phyloP scores from a whole-genome alignment of 495 filamentous ascomycete genomes.

The Ascobolus immersus region DNA sequence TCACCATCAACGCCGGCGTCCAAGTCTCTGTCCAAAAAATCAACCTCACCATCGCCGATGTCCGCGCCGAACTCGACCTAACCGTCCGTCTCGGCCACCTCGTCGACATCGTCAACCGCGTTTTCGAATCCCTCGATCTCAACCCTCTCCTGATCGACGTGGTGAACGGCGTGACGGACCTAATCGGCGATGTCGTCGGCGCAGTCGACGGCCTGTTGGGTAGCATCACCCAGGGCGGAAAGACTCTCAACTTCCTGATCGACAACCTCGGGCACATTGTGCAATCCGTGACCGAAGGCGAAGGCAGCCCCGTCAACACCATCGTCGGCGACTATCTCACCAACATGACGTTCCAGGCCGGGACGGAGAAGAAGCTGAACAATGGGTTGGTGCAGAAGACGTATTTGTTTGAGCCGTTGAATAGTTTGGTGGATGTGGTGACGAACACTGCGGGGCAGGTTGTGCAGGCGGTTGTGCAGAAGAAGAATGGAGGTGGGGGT shows the following conservation, averaged over 20 bases:
- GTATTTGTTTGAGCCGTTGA: slow-evolving; percentile 25
- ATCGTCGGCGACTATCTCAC: slow-evolving; percentile 29
- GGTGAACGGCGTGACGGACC: slow-evolving; percentile 24
- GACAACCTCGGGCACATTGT: slow-evolving; percentile 36
- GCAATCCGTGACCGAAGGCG: slow-evolving; percentile 23
- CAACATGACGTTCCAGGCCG: slow-evolving; percentile 34
- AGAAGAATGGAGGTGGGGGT: too few species aligned
- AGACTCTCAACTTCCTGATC: slow-evolving; percentile 26
- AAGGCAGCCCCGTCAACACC: slow-evolving; percentile 17
- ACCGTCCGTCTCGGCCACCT: slow-evolving; percentile 30
- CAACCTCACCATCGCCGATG: slow-evolving; percentile 33
- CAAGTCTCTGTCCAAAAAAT: slow-evolving; percentile 26
- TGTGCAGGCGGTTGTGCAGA: slow-evolving; percentile 27
- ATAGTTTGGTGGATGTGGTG: slow-evolving; percentile 31
- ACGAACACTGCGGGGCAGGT: slow-evolving; percentile 29
- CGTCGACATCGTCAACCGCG: slow-evolving; percentile 32
- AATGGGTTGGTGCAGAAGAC: slow-evolving; percentile 28
- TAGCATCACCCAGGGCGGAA: slow-evolving; percentile 26
- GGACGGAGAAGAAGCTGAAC: slow-evolving; percentile 19
- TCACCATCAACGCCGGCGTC: slow-evolving; percentile 30
- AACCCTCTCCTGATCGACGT: slow-evolving; percentile 31
- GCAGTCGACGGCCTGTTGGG: slow-evolving; percentile 29
- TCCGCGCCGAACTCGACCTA: slow-evolving; percentile 28
- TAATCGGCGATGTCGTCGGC: slow-evolving; percentile 26
- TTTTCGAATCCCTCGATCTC: slow-evolving; percentile 27